Percentiles rank a stretch among this genome's conserved stretches.
phyloP scores from a whole-genome alignment of 257 asterid genomes.

The Fraxinus quadrangulata region DNA sequence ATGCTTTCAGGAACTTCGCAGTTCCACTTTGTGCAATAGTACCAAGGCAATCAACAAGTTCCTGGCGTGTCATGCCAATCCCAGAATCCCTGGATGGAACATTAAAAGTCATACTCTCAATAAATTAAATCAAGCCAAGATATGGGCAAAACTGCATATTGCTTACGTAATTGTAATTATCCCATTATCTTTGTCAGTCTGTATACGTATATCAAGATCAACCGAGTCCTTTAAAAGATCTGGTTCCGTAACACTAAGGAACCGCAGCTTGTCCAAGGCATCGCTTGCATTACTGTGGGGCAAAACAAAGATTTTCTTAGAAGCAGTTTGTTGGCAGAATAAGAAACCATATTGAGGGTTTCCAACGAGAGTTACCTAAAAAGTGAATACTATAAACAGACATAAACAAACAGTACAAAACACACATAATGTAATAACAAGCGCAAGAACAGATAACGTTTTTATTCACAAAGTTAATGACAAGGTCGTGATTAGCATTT shows the following conservation, averaged over 20 bases:
- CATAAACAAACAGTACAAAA: neutral
- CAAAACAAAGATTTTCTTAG: constrained; percentile 19
- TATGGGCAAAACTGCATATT: neutral
- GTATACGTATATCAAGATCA: constrained; percentile 90
- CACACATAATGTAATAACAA: neutral
- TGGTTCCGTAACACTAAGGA: constrained; percentile 88
- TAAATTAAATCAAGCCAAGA: constrained; percentile 10
- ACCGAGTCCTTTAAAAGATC: constrained; percentile 69
- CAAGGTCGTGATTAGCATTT: neutral
- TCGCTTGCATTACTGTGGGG: constrained; percentile 90
- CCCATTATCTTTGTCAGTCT: constrained; percentile 86
- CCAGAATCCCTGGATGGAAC: constrained; percentile 75
- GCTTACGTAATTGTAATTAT: constrained; percentile 78
- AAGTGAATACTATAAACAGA: neutral
- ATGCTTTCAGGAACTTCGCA: constrained; percentile 86
- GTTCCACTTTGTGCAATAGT: constrained; percentile 99
- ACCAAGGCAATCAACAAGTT: constrained; percentile 93
- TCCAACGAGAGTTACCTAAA: neutral
- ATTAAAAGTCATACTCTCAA: constrained; percentile 20
- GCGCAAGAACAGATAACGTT: neutral
- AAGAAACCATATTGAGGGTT: neutral
- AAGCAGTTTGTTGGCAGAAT: constrained; percentile 7
- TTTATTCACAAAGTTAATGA: neutral
- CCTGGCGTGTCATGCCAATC: constrained; percentile 94
- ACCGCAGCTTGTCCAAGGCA: constrained; percentile 96